Conservation (phyloP, 2,329 filamentous ascomycete genomes). For the Verruconis gallopava region DNA sequence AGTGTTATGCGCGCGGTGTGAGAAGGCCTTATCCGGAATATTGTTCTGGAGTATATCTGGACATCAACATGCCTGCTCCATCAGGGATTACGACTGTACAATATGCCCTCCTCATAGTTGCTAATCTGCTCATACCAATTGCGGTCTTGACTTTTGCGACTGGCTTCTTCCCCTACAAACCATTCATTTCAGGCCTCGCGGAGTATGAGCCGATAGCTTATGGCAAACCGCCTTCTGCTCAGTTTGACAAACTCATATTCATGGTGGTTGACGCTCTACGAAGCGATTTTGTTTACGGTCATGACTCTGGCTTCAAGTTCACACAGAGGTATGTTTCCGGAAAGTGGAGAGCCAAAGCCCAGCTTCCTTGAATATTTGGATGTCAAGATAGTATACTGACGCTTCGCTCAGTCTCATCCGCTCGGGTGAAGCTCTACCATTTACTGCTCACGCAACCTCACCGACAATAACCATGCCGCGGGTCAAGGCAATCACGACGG, state of each 20-base stretch:
- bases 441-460: slow-evolving; percentile 89
- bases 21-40: too few relatives aligned
- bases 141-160: slow-evolving; percentile 60
- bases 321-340: slow-evolving; percentile 66
- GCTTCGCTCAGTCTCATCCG: slow-evolving; percentile 55
- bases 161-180: slow-evolving; percentile 97
- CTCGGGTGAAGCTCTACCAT: slow-evolving; percentile 72
- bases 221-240: slow-evolving; percentile 46
- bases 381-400: slow-evolving; percentile 1
- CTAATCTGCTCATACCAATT: slow-evolving; percentile 66
- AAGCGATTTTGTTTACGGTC: slow-evolving; percentile 86
- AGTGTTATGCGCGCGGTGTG: too few relatives aligned
- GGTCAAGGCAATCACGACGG: slow-evolving; percentile 93
- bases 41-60: too few relatives aligned
- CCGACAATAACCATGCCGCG: slow-evolving; percentile 98
- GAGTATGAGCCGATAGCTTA: slow-evolving; percentile 44
- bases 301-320: slow-evolving; percentile 68
- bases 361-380: not conserved
- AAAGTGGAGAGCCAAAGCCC: too few relatives aligned
- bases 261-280: slow-evolving; percentile 96
- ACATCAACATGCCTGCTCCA: too few relatives aligned
- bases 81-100: too few relatives aligned
- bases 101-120: slow-evolving; percentile 43
- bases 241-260: slow-evolving; percentile 84
- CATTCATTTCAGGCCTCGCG: slow-evolving; percentile 76